Conservation (phyloP, 768 basidiomycete genomes). For the Hericium rajendrae region DNA sequence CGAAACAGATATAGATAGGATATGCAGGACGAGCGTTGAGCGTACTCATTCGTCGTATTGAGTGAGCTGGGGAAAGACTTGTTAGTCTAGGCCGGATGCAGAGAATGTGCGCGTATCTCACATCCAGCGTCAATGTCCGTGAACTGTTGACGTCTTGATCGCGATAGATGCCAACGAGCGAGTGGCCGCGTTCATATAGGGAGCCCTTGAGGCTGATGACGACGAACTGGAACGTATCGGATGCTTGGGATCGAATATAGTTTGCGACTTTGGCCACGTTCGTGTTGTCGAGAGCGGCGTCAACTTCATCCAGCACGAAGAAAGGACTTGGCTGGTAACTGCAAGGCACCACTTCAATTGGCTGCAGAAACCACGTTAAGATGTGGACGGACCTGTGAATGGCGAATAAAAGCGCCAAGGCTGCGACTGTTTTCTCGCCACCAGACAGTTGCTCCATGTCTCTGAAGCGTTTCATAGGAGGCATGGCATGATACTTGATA, state of each 20-base stretch:
- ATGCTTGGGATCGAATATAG: constrained; percentile 82
- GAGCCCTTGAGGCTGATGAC: constrained; percentile 96
- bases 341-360: neutral
- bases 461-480: constrained; percentile 97
- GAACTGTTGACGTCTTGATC: constrained; percentile 94
- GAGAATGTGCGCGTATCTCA: constrained; percentile 27
- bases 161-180: constrained; percentile 88
- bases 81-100: neutral
- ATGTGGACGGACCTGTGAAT: constrained; percentile 70
- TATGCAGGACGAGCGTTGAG: neutral
- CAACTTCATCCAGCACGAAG: constrained; percentile 98
- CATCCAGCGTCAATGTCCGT: constrained; percentile 83
- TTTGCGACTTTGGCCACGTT: constrained; percentile 94
- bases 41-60: constrained; percentile 47
- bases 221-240: constrained; percentile 85
- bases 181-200: constrained; percentile 82
- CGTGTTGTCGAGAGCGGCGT: constrained; percentile 97
- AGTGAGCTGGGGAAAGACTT: constrained; percentile 33
- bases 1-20: neutral
- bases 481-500: constrained; percentile 99
- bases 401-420: constrained; percentile 90
- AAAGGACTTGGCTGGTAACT: constrained; percentile 96
- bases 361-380: neutral
- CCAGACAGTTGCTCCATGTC: constrained; percentile 99
- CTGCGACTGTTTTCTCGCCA: constrained; percentile 97